Evolutionary conservation across 805 yeast genomes (phyloP).

Genomic region (Candida coleopterorum): DNA sequence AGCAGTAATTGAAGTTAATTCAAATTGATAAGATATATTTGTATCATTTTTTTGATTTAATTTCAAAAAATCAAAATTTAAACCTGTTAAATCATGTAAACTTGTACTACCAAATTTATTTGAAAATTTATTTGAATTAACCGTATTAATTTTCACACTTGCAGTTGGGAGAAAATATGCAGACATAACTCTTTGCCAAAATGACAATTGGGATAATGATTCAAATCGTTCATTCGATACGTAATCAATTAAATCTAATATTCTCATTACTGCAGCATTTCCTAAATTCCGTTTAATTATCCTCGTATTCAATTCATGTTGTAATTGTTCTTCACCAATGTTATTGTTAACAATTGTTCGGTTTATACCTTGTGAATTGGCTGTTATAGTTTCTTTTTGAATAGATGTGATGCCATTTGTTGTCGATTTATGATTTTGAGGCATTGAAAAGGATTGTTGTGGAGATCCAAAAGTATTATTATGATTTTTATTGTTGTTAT

Average conservation of each 20-base stretch:
- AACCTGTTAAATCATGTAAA: constrained; percentile 6
- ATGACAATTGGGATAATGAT: constrained; percentile 24
- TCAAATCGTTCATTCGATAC: constrained; percentile 29
- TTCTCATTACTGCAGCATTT: constrained; percentile 37
- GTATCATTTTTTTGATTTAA: constrained; percentile 24
- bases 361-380: constrained; percentile 1
- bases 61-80: constrained; percentile 7
- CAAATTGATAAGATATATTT: constrained; percentile 41
- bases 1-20: constrained; percentile 58
- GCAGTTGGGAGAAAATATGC: constrained; percentile 30
- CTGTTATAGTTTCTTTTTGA: constrained; percentile 3
- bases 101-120: constrained; percentile 2
- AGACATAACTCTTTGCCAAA: constrained; percentile 33
- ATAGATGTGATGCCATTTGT: constrained; percentile 18
- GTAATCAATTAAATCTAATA: constrained; percentile 36
- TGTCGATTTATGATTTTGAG: constrained; percentile 10
- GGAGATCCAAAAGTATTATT: background rate
- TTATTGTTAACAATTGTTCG: too few species aligned
- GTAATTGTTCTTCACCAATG: constrained; percentile 13
- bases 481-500: background rate
- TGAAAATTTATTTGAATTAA: constrained; percentile 1
- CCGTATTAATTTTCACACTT: constrained; percentile 21
- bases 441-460: background rate
- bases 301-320: constrained; percentile 29
- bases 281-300: constrained; percentile 37